Base-by-base conservation (phyloP, 2,329 filamentous ascomycete species). In the Aspergillus fischeri region DNA sequence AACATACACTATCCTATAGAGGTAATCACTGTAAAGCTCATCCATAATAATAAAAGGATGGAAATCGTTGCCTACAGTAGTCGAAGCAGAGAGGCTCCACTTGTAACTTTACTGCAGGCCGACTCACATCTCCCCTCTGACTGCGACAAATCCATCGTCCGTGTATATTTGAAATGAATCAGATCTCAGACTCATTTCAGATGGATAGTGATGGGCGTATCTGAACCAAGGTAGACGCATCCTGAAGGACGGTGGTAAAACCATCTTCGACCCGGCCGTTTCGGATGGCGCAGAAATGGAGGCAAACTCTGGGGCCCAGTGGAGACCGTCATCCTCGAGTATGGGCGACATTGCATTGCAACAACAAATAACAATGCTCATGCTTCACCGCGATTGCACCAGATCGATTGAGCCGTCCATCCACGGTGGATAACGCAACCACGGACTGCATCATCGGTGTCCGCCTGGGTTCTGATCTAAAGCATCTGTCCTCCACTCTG, bases 371-470 rank as follows among this genome's bases (percentile, higher is more conserved):
- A 10, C 9, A 24, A 24, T 45, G 42, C 42, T 24, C n/a, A 45
- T 45, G 20, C 42, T 24, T 45, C 42, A 45, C 42, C 11, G 42
- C 21, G n/a, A 38, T 11, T 17, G 42, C 29, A 47, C 56, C 53
- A 56, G 41, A 53, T 27, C 41, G 47, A 49, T 53, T 38, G 49
- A 47, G 32, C 47, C 42, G 11, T 60, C 51, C 56, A 60, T 49
- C 54, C 54, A 27, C 53, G 53, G 55, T 64, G 53, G 52, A 64
- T 57, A 59, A 57, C 56, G 57, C 57, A 54, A 52, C 62, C 62
- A 64, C 53, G 59, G 62, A 54, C 51, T 57, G 54, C 52, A 57
- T 53, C 52, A 29, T 20, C 21, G 11, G n/a, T 45, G 8, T 1
- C 20, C 52, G 52, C 32, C 47, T 58, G 49, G 52, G 50, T 45